Evolutionary conservation across 2,329 filamentous ascomycete genomes (phyloP).

Genomic region (Ceratocystis alfenasii): DNA sequence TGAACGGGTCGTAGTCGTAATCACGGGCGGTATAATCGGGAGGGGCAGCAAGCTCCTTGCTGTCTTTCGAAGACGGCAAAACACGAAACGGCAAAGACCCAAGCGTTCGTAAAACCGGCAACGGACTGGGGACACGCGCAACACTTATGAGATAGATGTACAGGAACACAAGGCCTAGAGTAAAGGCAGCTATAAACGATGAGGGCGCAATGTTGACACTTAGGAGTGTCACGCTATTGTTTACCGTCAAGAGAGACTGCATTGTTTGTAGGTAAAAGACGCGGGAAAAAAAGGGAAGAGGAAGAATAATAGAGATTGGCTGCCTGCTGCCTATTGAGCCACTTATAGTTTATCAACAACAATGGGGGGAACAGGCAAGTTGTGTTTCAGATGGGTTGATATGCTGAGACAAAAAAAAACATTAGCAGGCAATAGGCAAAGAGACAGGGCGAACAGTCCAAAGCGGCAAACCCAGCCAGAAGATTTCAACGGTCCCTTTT

Average conservation of each 20-base stretch:
- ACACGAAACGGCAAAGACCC: conserved; percentile 8
- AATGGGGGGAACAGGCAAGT: not conserved
- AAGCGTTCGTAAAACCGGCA: conserved; percentile 21
- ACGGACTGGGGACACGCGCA: conserved; percentile 19
- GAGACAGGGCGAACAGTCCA: no score
- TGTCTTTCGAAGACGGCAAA: conserved; percentile 9
- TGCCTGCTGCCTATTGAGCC: not conserved
- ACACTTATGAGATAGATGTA: conserved; percentile 34
- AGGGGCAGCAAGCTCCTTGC: conserved; percentile 3
- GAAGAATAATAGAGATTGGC: conserved; percentile 9
- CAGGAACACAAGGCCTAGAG: conserved; percentile 40
- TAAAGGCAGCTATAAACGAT: conserved; percentile 43
- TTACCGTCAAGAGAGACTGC: conserved; percentile 48
- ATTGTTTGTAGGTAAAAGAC: conserved; percentile 31
- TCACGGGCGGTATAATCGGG: conserved; percentile 4
- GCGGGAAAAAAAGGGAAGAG: not conserved
- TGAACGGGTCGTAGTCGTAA: conserved; percentile 18
- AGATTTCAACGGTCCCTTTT: no score
- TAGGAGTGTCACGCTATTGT: conserved; percentile 50
- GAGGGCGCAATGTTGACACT: conserved; percentile 47
- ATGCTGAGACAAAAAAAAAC: no score
- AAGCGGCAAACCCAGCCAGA: no score
- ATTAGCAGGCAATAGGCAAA: no score
- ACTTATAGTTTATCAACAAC: no score
- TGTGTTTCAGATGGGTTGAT: no score